Base-by-base conservation (phyloP, 208 protist species). In the Acanthamoeba rhysodes region DNA sequence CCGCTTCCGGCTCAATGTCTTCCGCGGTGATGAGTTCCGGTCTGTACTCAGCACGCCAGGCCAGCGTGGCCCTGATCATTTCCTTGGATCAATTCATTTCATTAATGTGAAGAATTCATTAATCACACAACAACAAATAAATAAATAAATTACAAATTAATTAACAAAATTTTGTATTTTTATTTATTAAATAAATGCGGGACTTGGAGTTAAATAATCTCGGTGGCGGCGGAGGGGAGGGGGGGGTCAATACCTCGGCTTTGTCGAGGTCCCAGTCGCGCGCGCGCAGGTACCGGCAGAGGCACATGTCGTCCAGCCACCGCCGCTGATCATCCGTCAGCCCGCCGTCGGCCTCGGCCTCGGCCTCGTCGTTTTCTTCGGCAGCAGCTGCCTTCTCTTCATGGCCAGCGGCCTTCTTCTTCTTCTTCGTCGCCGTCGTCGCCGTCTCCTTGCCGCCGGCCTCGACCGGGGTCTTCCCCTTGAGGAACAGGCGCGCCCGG, bases 191-290 rank as follows among this genome's bases (percentile, higher is more conserved):
- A n/a, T n/a, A n/a, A n/a, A n/a, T n/a, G n/a, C n/a, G n/a, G n/a
- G n/a, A n/a, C n/a, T n/a, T n/a, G n/a, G n/a, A n/a, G n/a, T n/a
- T n/a, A n/a, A n/a, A n/a, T n/a, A n/a, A n/a, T n/a, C n/a, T n/a
- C n/a, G n/a, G n/a, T n/a, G n/a, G n/a, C n/a, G n/a, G n/a, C n/a
- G n/a, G n/a, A n/a, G n/a, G n/a, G n/a, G n/a, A n/a, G n/a, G n/a
- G n/a, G 14, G n/a, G 27, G 45, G 24, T 18, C 9, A 7, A 32
- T 32, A 93, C 87, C 87, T 93, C 87, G 55, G 87, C 87, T 53
- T 93, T 93, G 87, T 93, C 64, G 8, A 93, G 48, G n/a, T 93
- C 87, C 87, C 87, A 93, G 18, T 93, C 87, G 34, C 87, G 55
- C 18, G 87, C 87, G 2, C 87, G 87, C 18, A 93, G 87, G 87